Evolutionary conservation across 1,284 basidiomycete genomes (phyloP), one percentile per base, ranked within the genome.

Genomic region (Afroboletus lepidellus): DNA sequence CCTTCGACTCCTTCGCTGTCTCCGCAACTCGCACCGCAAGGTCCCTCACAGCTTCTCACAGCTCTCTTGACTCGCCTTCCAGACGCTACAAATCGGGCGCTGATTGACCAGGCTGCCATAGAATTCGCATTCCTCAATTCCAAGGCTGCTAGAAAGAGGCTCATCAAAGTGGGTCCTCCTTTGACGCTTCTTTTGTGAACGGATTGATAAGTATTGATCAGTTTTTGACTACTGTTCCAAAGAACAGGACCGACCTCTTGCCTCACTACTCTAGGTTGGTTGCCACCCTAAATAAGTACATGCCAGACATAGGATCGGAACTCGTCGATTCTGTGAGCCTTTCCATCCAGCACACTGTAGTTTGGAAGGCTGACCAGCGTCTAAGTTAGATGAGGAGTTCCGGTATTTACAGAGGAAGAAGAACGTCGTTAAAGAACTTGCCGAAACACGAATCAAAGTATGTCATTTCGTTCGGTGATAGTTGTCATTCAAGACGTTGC

Each of bases 51-150:
- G 51, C 81, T 98, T 48, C 81, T 99, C 41, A 93, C 90, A 2
- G 90, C 92, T 1, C 77, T 99, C n/a, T 84, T 99, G 38, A 86
- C 90, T n/a, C 86, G 93, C 16, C 77, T 99, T 24, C 91, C 95
- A 0, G 94, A 98, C 65, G 90, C 93, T 21, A 95, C 91, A 8
- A 98, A 96, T 65, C 83, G 92, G n/a, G 82, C 85, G 5, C 74
- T 94, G 62, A 92, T 99, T 51, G 97, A 99, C 67, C 92, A 95
- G 69, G 88, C 90, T 18, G 94, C 95, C 0, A 84, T 98, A 33
- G 96, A 99, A 59, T 98, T 99, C 69, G 93, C 94, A 0, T 94
- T 95, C 65, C 75, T 98, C 53, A 98, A 98, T 67, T 95, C 92
- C 39, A 98, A 98, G 70, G 93, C 94, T 12, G 92, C 94, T 3